phyloP scores from a whole-genome alignment of 1,284 basidiomycete genomes.

The Afroboletus lepidellus region DNA sequence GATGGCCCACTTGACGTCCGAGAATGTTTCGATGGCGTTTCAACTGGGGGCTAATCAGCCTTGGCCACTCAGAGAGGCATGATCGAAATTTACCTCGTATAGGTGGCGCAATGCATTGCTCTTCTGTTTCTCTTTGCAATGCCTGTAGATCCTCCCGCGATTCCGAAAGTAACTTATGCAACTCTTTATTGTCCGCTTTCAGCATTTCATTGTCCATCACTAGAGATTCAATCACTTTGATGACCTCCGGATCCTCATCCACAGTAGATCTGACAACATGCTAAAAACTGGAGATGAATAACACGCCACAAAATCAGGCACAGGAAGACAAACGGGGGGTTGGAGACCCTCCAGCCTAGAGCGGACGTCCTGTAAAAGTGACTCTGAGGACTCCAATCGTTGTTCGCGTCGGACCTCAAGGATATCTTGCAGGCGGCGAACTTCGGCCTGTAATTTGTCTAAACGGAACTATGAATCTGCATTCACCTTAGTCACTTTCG shows the following conservation, averaged over 20 bases:
- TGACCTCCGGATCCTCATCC: slow-evolving; percentile 57
- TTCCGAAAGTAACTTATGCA: slow-evolving; percentile 70
- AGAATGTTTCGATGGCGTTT: slow-evolving; percentile 42
- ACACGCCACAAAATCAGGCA: not conserved
- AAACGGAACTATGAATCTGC: slow-evolving; percentile 7
- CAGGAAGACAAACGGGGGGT: slow-evolving; percentile 43
- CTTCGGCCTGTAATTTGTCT: slow-evolving; percentile 76
- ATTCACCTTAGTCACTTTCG: not conserved
- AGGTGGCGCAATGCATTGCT: slow-evolving; percentile 53
- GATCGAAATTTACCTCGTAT: slow-evolving; percentile 37
- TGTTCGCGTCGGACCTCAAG: slow-evolving; percentile 66
- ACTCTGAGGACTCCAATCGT: slow-evolving; percentile 70
- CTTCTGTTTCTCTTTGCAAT: slow-evolving; percentile 73
- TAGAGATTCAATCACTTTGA: slow-evolving; percentile 72
- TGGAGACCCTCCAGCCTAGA: slow-evolving; percentile 65
- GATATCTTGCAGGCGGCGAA: slow-evolving; percentile 60
- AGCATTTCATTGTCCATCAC: slow-evolving; percentile 82
- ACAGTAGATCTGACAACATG: slow-evolving; percentile 44
- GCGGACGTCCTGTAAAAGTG: slow-evolving; percentile 70
- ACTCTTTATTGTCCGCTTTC: slow-evolving; percentile 77
- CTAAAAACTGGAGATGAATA: slow-evolving; percentile 30
- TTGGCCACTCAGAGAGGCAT: not conserved
- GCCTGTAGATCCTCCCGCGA: slow-evolving; percentile 73
- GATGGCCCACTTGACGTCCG: slow-evolving; percentile 43
- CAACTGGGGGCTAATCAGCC: slow-evolving; percentile 29